Percentiles rank a stretch among this genome's conserved stretches.
Conservation (phyloP, 2,329 filamentous ascomycete species). For the Phialemoniopsis sp. region DNA sequence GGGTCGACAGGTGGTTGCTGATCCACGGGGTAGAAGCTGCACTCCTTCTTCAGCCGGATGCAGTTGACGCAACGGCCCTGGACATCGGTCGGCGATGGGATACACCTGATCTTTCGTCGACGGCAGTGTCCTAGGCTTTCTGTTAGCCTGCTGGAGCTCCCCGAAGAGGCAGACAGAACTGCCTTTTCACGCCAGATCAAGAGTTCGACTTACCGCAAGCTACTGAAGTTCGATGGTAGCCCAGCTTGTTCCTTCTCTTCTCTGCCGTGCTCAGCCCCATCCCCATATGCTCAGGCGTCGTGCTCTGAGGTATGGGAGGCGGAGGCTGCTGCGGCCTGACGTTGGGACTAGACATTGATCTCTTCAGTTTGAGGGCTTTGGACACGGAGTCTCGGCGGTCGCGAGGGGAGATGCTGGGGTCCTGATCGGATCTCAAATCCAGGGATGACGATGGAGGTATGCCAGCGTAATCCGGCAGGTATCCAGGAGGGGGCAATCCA, state of each 20-base stretch:
- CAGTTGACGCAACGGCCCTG: conserved; percentile 85
- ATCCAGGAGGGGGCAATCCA: conserved; percentile 33
- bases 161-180: not conserved
- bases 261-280: conserved; percentile 34
- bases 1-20: conserved; percentile 54
- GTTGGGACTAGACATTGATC: conserved; percentile 46
- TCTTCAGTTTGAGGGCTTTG: conserved; percentile 37
- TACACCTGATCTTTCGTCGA: conserved; percentile 87
- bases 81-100: conserved; percentile 67
- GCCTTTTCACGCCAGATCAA: conserved; percentile 8
- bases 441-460: conserved; percentile 25
- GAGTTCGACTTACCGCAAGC: conserved; percentile 75
- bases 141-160: not conserved
- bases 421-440: conserved; percentile 21
- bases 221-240: conserved; percentile 91
- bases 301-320: conserved; percentile 10
- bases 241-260: conserved; percentile 79
- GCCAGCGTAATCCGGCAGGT: conserved; percentile 24
- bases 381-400: conserved; percentile 31
- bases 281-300: conserved; percentile 25
- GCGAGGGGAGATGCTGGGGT: conserved; percentile 23
- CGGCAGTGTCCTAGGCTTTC: conserved; percentile 73
- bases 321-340: conserved; percentile 28
- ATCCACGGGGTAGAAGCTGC: conserved; percentile 87
- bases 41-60: conserved; percentile 91